Conservation (phyloP, 2,329 filamentous ascomycete genomes). For the Colletotrichum sp. region DNA sequence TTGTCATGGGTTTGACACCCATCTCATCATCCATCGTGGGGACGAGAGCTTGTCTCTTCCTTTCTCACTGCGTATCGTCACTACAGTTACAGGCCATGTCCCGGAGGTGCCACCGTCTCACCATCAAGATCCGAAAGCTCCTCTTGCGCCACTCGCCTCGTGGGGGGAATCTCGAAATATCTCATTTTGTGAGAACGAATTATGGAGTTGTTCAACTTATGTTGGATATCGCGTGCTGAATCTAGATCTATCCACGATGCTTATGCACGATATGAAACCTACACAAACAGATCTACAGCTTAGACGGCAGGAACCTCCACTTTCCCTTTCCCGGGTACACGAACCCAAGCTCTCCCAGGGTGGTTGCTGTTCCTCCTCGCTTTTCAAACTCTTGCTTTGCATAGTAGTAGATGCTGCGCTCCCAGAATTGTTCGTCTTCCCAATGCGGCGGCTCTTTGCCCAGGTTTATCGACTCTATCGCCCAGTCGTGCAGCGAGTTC, state of each 20-base stretch:
- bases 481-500: slow-evolving; percentile 71
- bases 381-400: slow-evolving; percentile 77
- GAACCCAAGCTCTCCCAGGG: slow-evolving; percentile 48
- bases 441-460: slow-evolving; percentile 76
- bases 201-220: neutral
- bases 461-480: slow-evolving; percentile 48
- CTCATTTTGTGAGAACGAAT: neutral
- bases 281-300: neutral
- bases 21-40: neutral
- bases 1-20: neutral
- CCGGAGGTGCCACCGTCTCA: neutral
- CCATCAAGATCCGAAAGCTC: neutral
- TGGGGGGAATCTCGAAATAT: neutral
- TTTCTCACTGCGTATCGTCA: neutral
- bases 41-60: neutral
- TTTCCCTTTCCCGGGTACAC: slow-evolving; percentile 20
- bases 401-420: slow-evolving; percentile 68
- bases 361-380: slow-evolving; percentile 67
- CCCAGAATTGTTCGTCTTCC: slow-evolving; percentile 75
- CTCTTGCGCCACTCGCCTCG: neutral
- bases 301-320: neutral
- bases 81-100: neutral
- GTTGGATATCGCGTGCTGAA: neutral
- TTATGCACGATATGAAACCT: neutral
- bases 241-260: neutral